A percentile compares a stretch with the other conserved stretches of the same genome.
Evolutionary conservation across 306 rosid genomes (phyloP).

Genomic region (Citrullus amarus): DNA sequence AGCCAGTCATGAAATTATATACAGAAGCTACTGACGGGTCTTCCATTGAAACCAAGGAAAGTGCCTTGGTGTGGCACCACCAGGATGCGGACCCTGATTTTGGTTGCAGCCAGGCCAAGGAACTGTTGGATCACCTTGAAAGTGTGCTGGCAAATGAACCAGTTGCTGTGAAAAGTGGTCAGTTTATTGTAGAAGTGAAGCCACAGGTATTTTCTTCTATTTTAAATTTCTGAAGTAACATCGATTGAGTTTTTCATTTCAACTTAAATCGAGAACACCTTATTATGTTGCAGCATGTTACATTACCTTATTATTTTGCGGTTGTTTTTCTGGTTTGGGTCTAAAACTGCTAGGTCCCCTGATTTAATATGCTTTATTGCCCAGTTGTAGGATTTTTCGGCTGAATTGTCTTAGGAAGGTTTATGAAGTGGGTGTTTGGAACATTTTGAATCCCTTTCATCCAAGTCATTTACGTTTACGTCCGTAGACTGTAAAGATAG

Average conservation of each 20-base stretch:
- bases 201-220: slow-evolving; percentile 38
- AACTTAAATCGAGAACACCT: background rate
- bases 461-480: background rate
- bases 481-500: background rate
- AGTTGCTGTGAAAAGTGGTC: slow-evolving; percentile 53
- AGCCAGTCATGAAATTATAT: slow-evolving; percentile 53
- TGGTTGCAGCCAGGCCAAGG: slow-evolving; percentile 62
- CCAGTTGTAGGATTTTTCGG: background rate
- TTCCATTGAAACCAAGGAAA: slow-evolving; percentile 46
- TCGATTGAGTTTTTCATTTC: background rate
- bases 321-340: background rate
- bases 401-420: background rate
- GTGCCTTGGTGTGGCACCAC: slow-evolving; percentile 67
- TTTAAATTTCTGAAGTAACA: background rate
- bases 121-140: slow-evolving; percentile 57
- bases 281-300: background rate
- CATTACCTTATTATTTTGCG: background rate
- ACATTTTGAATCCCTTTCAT: background rate
- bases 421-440: background rate
- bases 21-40: slow-evolving; percentile 69
- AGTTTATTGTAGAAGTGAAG: slow-evolving; percentile 56
- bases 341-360: background rate
- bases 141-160: slow-evolving; percentile 66
- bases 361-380: background rate
- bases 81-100: slow-evolving; percentile 61